Base-by-base conservation (phyloP, 495 filamentous ascomycete genomes). In the Aspergillus affinis region DNA sequence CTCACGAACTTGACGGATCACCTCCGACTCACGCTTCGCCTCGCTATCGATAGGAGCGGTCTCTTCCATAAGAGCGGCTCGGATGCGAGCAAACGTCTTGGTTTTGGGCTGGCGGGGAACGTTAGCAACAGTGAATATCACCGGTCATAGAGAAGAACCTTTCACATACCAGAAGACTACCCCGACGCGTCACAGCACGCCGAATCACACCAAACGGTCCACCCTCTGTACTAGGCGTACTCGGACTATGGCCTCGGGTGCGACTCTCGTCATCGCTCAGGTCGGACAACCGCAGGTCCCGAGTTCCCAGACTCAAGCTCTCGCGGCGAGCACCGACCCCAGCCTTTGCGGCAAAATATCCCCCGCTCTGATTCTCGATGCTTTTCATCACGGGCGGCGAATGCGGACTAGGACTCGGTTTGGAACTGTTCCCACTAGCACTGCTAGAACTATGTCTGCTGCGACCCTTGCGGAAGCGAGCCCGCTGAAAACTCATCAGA, bases 1-100 rank as follows among this genome's bases (percentile, higher is more conserved):
- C 72, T 97, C 93, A 18, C 90, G 89, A 32, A 97, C 93, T 72
- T 97, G 95, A 2, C 90, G 88, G 57, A 98, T 89, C 0, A 97
- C 92, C 74, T 98, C 92, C 13, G 93, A 91, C 78, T 99, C 94
- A 45, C 91, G 88, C 57, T 89, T 88, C 61, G 92, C 83, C 71
- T 99, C 94, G 47, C 86, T 87, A 61, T 98, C 95, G 27, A 96
- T 72, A 0, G 94, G 94, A 0, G 91, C 83, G 44, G 82, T 83
- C 75, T 99, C 94, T 73, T 98, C 94, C 52, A 87, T 78, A 1
- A 99, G 82, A 7, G 90, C 91, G 10, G 94, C 95, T 51, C 89
- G 85, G 65, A 99, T 95, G 3, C 94, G 88, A 2, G 93, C 91
- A 72, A 98, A 98, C 0, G 85, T 90, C 76, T 96, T 96, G 0